Conservation (phyloP, 139 green algal species). For the Chlorella ohadii region DNA sequence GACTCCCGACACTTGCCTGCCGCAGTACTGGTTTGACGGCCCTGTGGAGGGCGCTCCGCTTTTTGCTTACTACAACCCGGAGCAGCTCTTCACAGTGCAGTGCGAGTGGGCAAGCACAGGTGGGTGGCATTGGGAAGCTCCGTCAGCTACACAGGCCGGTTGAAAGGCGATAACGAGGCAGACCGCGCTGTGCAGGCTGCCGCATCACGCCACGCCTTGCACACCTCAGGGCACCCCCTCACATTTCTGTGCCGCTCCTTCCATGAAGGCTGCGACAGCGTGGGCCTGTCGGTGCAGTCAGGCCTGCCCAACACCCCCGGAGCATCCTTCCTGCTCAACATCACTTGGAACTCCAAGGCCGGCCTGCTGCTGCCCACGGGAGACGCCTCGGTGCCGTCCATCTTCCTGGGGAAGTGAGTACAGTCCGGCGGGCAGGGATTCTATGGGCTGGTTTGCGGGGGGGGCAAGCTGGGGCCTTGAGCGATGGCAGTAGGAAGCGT, state of each 20-base stretch:
- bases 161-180: too few species aligned
- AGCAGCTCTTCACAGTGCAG: slow-evolving; percentile 19
- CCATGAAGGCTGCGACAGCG: slow-evolving; percentile 45
- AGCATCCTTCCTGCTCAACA: slow-evolving; percentile 57
- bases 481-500: too few species aligned
- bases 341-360: slow-evolving; percentile 50
- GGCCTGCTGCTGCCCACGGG: slow-evolving; percentile 41
- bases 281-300: slow-evolving; percentile 47
- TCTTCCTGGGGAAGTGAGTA: slow-evolving; percentile 30
- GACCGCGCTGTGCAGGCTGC: too few species aligned
- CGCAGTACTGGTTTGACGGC: slow-evolving; percentile 75
- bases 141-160: background rate
- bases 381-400: slow-evolving; percentile 8
- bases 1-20: too few species aligned
- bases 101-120: slow-evolving; percentile 48
- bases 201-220: too few species aligned
- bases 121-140: background rate
- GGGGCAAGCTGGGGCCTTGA: too few species aligned
- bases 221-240: too few species aligned
- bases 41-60: background rate
- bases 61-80: background rate
- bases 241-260: too few species aligned
- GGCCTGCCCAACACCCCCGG: slow-evolving; percentile 49
- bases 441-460: too few species aligned
- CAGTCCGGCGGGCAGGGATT: too few species aligned